Evolutionary conservation across 805 yeast species (phyloP).

Genomic region (Lipomyces chichibuensis): DNA sequence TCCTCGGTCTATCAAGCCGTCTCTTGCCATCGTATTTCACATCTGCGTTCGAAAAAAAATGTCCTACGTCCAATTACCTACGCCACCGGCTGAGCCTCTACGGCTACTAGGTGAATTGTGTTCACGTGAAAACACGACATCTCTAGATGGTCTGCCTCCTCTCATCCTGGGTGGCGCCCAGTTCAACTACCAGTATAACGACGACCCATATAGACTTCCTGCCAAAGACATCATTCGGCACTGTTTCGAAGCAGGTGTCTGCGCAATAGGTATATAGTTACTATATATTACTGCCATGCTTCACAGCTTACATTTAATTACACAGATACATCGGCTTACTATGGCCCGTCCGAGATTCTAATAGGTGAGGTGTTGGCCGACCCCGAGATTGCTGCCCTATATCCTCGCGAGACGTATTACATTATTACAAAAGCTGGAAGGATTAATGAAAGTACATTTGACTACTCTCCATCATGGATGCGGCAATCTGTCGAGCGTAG

Average conservation of each 20-base stretch:
- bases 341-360: conserved; percentile 81
- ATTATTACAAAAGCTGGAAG: conserved; percentile 90
- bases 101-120: conserved; percentile 20
- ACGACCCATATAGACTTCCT: conserved; percentile 64
- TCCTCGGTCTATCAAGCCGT: neutral
- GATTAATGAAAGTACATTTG: conserved; percentile 66
- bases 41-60: neutral
- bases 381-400: conserved; percentile 44
- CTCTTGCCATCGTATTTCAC: neutral
- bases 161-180: conserved; percentile 87
- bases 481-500: conserved; percentile 68
- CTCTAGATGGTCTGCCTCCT: conserved; percentile 44
- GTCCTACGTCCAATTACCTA: conserved; percentile 16
- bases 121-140: conserved; percentile 12
- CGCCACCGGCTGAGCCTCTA: conserved; percentile 27
- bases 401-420: conserved; percentile 63
- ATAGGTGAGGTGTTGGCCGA: conserved; percentile 66
- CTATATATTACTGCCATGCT: neutral
- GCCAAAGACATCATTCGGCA: conserved; percentile 57
- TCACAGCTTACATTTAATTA: conserved; percentile 3
- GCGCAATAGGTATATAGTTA: conserved; percentile 54
- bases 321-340: conserved; percentile 85
- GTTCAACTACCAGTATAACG: conserved; percentile 77
- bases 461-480: conserved; percentile 66
- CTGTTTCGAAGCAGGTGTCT: conserved; percentile 70